Evolutionary conservation across 768 basidiomycete genomes (phyloP), one percentile per base, ranked within the genome.

Genomic region (Pisolithus albus): DNA sequence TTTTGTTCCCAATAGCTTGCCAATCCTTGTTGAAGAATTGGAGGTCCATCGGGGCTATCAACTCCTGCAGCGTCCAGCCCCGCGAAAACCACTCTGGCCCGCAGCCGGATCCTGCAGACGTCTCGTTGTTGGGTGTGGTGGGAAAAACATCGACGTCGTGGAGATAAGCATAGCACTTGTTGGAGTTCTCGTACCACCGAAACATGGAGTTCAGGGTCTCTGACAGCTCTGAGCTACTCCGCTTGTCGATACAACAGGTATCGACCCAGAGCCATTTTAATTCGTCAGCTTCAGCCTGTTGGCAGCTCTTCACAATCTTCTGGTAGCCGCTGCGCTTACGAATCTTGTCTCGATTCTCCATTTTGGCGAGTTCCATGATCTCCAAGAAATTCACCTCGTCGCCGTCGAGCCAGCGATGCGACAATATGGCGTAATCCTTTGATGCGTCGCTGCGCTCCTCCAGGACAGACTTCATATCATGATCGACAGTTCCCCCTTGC

Each of bases 11-110:
- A 32, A 13, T 42, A 19, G 18, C 7, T 11, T 19, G 37, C 60
- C 60, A 61, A 23, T 56, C 34, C 42, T 23, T 32, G n/a, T 41
- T 37, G 38, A 58, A 58, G 43, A 61, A 59, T 19, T 43, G 53
- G 32, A 61, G 41, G 36, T 41, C 28, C 36, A 40, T 40, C 15
- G 59, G 59, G 23, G 59, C 60, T 5, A 61, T 46, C 9, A 56
- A 38, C 34, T 56, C 55, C 36, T 56, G 43, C 23, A 45, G 16
- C 16, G 24, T 30, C 55, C 36, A 60, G 18, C 59, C 60, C 40
- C 54, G 52, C 21, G 32, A 38, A 38, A 61, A 61, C 60, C 60
- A 61, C 10, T 26, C 46, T n/a, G 47, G 52, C 21, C 10, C 39
- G 13, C 42, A 8, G 21, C 10, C n/a, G 19, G 21, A 28, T 21